Evolutionary conservation across 1,139 yeast species (phyloP), one percentile per base, ranked within the genome.

Genomic region (Fermentozyma sake): DNA sequence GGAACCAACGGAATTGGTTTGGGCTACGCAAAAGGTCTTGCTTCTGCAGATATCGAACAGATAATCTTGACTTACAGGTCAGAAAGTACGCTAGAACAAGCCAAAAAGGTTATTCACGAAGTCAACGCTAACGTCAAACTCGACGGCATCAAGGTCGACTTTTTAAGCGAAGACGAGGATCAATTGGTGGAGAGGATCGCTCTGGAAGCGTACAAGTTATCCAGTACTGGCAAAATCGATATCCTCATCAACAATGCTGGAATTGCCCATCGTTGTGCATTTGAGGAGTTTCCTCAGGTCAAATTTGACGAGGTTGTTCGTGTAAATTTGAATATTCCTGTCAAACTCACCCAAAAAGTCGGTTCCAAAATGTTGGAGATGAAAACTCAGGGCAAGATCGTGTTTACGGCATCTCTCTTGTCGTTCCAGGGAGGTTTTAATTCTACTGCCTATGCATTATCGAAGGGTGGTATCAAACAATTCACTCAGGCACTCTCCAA

Each of bases 1-100:
- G 80, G 93, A 3, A 79, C 93, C 11, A 72, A 81, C 21, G 96
- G 96, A 16, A 86, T 86, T 44, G 96, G 96, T 7, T 69, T 61
- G 40, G 86, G 84, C 5, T 84, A 83, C 15, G 95, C 95, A 23
- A 81, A 77, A 49, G 93, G 87, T 0, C 84, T 66, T 47, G 89
- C 93, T 27, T 91, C 84, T 59, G 93, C 93, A 4, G n/a, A n/a
- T n/a, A n/a, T n/a, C n/a, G n/a, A n/a, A n/a, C n/a, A n/a, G n/a
- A 44, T 55, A 18, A 50, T 54, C 16, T 44, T 55, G 17, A 52
- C 57, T 10, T 53, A 52, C 27, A 35, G 51, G 25, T 39, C 49
- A 15, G 40, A 46, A 3, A 34, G 28, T 5, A 33, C 40, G 2
- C 35, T 48, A 16, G 35, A 42, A 16, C 28, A 35, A n/a, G 33